Evolutionary conservation across 2,329 filamentous ascomycete genomes (phyloP).

Genomic region (Furcasterigmium furcatum): DNA sequence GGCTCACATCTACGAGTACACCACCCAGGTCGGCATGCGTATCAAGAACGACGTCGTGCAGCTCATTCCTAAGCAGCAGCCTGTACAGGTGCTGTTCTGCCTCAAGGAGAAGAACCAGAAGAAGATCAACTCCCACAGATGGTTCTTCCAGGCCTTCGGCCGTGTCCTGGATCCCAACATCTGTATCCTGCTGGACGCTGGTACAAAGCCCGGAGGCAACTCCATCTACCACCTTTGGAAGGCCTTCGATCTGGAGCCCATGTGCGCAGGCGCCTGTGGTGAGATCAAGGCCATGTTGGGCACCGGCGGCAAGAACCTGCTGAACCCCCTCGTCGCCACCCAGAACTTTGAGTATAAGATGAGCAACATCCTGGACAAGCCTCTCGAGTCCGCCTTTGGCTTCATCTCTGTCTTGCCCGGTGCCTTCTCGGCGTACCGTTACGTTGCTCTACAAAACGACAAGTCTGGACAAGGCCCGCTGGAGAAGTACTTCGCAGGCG

Average conservation of each 20-base stretch:
- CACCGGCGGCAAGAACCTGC: slow-evolving; percentile 75
- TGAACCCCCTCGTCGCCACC: slow-evolving; percentile 91
- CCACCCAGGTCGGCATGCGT: slow-evolving; percentile 79
- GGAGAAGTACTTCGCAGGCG: slow-evolving; percentile 95
- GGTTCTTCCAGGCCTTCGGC: slow-evolving; percentile 98
- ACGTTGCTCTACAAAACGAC: slow-evolving; percentile 92
- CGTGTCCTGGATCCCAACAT: slow-evolving; percentile 92
- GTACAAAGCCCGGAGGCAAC: slow-evolving; percentile 88
- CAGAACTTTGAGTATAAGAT: slow-evolving; percentile 99
- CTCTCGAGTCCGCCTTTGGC: slow-evolving; percentile 92
- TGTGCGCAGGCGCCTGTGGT: slow-evolving; percentile 95
- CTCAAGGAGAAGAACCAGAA: slow-evolving; percentile 99
- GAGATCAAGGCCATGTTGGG: slow-evolving; percentile 99
- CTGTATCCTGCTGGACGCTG: slow-evolving; percentile 92
- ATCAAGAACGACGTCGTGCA: slow-evolving; percentile 88
- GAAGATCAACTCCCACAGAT: slow-evolving; percentile 99
- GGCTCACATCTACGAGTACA: slow-evolving; percentile 96
- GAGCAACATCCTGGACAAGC: slow-evolving; percentile 98
- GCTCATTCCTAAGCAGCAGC: slow-evolving; percentile 80
- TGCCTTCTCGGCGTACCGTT: slow-evolving; percentile 98
- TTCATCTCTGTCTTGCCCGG: slow-evolving; percentile 97
- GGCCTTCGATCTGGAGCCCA: slow-evolving; percentile 94
- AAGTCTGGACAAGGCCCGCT: slow-evolving; percentile 89
- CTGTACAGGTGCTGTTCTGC: slow-evolving; percentile 96
- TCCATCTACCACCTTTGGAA: slow-evolving; percentile 99